Conservation (phyloP, 2,329 filamentous ascomycete genomes). For the Aureobasidium sp. region DNA sequence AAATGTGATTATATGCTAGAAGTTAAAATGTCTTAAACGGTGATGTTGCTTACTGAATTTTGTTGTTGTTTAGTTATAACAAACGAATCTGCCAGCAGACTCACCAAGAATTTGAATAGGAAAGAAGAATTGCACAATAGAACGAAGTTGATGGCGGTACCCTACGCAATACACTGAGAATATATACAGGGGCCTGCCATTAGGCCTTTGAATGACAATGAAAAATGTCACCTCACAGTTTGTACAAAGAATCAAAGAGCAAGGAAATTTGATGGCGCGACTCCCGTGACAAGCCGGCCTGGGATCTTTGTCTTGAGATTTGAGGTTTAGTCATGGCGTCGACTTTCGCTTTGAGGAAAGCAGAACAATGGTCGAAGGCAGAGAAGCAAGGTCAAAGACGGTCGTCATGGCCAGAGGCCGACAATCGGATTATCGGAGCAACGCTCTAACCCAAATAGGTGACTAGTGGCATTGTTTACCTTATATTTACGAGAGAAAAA, state of each 20-base stretch:
- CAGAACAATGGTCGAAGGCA: not conserved
- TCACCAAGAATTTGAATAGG: not conserved
- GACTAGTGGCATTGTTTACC: not conserved
- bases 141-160: not conserved
- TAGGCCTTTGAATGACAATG: not conserved
- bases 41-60: not conserved
- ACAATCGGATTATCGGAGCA: not conserved
- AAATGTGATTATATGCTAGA: not conserved
- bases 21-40: not conserved
- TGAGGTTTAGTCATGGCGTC: not conserved
- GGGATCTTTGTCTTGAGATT: not conserved
- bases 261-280: not conserved
- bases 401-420: not conserved
- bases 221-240: no score
- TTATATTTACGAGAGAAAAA: not conserved
- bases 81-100: conserved; percentile 10
- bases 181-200: not conserved
- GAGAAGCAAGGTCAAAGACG: not conserved
- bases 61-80: not conserved
- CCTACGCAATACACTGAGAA: not conserved
- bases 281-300: not conserved
- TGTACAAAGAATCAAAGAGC: not conserved
- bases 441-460: not conserved
- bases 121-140: not conserved
- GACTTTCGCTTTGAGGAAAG: no score